Evolutionary conservation across 352 stramenopile genomes (phyloP).

Genomic region (Globisporangium nunn): DNA sequence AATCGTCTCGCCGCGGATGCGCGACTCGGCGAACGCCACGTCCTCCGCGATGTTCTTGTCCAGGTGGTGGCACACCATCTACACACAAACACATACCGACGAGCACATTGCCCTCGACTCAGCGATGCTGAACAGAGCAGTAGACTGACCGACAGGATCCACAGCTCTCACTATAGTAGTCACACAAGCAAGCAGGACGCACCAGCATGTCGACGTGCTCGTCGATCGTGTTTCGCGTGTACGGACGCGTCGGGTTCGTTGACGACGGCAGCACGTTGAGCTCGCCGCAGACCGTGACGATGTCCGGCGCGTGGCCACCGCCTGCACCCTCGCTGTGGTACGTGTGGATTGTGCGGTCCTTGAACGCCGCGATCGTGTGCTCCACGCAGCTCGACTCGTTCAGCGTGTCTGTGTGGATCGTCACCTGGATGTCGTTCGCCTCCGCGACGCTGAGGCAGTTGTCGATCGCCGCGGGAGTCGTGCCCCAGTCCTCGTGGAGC

Average conservation of each 20-base stretch:
- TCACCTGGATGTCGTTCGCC: constrained; percentile 91
- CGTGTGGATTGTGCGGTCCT: constrained; percentile 94
- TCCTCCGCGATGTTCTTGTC: constrained; percentile 95
- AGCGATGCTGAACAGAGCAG: too few relatives aligned
- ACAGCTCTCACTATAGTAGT: too few relatives aligned
- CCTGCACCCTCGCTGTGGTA: constrained; percentile 94
- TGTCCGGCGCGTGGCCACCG: constrained; percentile 94
- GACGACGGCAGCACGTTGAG: constrained; percentile 93
- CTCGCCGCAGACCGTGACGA: constrained; percentile 94
- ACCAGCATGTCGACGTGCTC: constrained; percentile 98
- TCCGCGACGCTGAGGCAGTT: constrained; percentile 89
- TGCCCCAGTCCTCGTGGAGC: constrained; percentile 98
- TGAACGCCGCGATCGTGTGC: constrained; percentile 93
- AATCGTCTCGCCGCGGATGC: constrained; percentile 96
- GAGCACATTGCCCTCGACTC: too few relatives aligned
- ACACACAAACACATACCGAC: constrained; percentile 1
- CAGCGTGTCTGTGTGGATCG: constrained; percentile 97
- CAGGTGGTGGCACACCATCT: constrained; percentile 97
- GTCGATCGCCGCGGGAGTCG: constrained; percentile 94
- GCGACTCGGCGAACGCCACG: constrained; percentile 96
- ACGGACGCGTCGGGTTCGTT: constrained; percentile 96
- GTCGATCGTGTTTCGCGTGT: constrained; percentile 96
- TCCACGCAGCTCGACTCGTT: constrained; percentile 96
- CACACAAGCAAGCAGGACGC: neutral
- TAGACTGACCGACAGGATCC: too few relatives aligned